These are phyloP conservation scores for Salicornia ramosissima DNA, from an alignment of 148 eudicot species.

Conservation along the genomic window DNA sequence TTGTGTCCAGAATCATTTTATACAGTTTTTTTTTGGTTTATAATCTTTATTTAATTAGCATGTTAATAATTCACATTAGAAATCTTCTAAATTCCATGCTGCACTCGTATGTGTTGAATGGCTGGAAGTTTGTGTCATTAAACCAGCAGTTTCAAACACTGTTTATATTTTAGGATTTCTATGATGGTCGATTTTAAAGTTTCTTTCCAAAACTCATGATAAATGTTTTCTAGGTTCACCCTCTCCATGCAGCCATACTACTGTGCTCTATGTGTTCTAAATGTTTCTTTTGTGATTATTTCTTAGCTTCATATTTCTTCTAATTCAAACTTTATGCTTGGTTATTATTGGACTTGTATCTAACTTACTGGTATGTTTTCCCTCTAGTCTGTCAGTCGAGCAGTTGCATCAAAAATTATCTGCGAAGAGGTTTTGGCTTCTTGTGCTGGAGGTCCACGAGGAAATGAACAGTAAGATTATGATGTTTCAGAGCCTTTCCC, in stretches of 20 bases:
- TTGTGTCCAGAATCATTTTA: not conserved
- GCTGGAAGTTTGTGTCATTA: not conserved
- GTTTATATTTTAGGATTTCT: not conserved
- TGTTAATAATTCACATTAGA: not conserved
- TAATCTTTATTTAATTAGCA: not conserved
- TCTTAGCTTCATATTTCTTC: not conserved
- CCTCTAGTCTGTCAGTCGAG: constrained; percentile 66
- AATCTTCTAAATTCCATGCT: not conserved
- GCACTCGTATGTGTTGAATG: not conserved
- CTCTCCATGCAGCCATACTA: not conserved
- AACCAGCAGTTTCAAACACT: not conserved
- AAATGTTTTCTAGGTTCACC: not conserved
- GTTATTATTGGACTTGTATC: not conserved
- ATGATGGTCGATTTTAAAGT: not conserved
- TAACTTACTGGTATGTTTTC: constrained; percentile 3
- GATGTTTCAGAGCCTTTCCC: not conserved
- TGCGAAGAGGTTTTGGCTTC: constrained; percentile 78
- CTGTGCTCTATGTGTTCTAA: not conserved
- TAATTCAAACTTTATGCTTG: not conserved
- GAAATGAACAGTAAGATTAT: constrained; percentile 80
- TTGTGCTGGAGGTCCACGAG: constrained; percentile 85
- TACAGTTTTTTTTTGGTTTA: not conserved
- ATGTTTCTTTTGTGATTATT: not conserved
- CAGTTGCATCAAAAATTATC: constrained; percentile 60
- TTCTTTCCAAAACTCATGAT: not conserved